These are phyloP conservation scores for Yamadazyma sp. DNA, from an alignment of 1,139 yeast species.

Conservation along the genomic window DNA sequence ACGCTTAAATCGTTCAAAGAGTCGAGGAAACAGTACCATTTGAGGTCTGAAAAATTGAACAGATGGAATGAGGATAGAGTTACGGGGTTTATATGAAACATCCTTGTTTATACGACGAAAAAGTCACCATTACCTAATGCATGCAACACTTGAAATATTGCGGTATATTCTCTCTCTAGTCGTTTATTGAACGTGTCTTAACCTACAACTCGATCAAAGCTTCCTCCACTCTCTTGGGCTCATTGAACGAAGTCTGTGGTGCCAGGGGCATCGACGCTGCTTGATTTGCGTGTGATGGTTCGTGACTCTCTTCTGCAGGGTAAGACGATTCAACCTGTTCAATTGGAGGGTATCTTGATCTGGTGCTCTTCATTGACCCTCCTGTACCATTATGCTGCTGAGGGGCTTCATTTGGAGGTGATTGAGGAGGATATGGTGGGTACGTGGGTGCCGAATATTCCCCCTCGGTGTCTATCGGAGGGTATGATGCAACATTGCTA, in stretches of 20 bases:
- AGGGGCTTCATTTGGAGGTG: slow-evolving; percentile 1
- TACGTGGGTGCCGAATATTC: not conserved
- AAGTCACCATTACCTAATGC: too few relatives aligned
- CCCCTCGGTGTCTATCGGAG: slow-evolving; percentile 8
- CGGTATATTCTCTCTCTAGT: too few relatives aligned
- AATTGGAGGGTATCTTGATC: slow-evolving; percentile 17
- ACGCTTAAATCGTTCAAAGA: slow-evolving; percentile 46
- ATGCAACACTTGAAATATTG: too few relatives aligned
- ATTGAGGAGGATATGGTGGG: slow-evolving; percentile 4
- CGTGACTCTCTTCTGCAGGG: not conserved
- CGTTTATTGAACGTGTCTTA: too few relatives aligned
- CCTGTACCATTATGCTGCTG: slow-evolving; percentile 10
- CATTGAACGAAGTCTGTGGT: slow-evolving; percentile 5
- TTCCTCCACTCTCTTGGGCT: slow-evolving; percentile 22
- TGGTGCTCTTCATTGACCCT: slow-evolving; percentile 14
- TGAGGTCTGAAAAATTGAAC: slow-evolving; percentile 56
- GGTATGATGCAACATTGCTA: slow-evolving; percentile 11
- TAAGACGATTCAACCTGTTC: slow-evolving; percentile 12
- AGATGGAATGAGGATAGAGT: slow-evolving; percentile 70
- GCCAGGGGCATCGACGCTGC: slow-evolving; percentile 10
- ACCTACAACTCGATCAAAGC: slow-evolving; percentile 37
- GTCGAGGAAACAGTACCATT: slow-evolving; percentile 51
- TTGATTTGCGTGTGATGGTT: not conserved
- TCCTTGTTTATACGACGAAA: too few relatives aligned
- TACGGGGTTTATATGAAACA: slow-evolving; percentile 41